A percentile compares a stretch with the other conserved stretches of the same genome.
These are phyloP conservation scores for Kokia cookei DNA, from an alignment of 441 rosid genomes.

Conservation along the genomic window DNA sequence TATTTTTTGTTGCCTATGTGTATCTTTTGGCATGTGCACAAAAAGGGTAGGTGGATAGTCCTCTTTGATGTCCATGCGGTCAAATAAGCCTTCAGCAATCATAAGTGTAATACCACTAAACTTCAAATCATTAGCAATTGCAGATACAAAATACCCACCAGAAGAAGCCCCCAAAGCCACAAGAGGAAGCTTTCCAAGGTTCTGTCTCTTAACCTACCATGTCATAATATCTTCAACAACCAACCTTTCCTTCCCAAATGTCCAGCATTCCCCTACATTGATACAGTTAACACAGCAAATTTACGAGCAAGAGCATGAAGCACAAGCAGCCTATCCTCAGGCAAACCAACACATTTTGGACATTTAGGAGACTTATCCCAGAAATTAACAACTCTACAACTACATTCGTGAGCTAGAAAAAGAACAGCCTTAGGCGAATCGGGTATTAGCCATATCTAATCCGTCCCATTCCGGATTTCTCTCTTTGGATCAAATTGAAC, in stretches of 20 bases:
- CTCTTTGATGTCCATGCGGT: conserved; percentile 39
- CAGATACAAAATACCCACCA: conserved; percentile 85
- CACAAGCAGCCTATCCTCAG: conserved; percentile 71
- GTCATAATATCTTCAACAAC: conserved; percentile 43
- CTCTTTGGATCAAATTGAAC: conserved; percentile 40
- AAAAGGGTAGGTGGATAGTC: conserved; percentile 80
- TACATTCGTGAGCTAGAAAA: conserved; percentile 85
- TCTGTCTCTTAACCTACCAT: conserved; percentile 49
- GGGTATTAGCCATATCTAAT: conserved; percentile 76
- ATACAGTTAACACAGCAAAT: conserved; percentile 63
- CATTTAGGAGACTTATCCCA: conserved; percentile 78
- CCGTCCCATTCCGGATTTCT: conserved; percentile 62
- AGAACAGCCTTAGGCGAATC: conserved; percentile 75
- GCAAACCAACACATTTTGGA: conserved; percentile 63
- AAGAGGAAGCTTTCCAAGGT: conserved; percentile 66
- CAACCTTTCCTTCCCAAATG: conserved; percentile 46
- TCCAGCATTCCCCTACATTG: conserved; percentile 70
- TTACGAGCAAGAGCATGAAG: conserved; percentile 53
- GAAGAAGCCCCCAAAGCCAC: conserved; percentile 94
- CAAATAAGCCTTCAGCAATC: conserved; percentile 82
- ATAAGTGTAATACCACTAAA: conserved; percentile 71
- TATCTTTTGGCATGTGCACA: conserved; percentile 90
- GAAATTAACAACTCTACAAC: conserved; percentile 70
- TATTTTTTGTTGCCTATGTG: conserved; percentile 55
- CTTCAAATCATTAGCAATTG: conserved; percentile 47